These are phyloP conservation scores for Stentor roeselii DNA, from an alignment of 73 alveolate species.

Conservation along the genomic window DNA sequence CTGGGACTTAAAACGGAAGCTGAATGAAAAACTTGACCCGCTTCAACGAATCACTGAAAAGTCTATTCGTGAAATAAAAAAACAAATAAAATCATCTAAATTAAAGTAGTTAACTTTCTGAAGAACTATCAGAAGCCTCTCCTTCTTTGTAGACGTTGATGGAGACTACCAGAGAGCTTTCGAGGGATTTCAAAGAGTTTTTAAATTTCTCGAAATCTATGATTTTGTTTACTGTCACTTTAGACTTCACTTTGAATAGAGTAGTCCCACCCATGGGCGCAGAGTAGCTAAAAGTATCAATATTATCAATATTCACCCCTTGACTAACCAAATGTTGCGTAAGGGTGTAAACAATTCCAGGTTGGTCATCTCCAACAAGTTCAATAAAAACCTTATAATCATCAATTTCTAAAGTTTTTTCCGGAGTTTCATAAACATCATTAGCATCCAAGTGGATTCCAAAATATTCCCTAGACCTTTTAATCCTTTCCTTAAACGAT, in stretches of 20 bases:
- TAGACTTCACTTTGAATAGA: background rate
- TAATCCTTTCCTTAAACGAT: background rate
- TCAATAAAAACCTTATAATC: background rate
- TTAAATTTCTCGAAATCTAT: too few species aligned
- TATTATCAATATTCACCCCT: background rate
- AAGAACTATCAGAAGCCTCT: too few species aligned
- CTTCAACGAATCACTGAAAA: background rate
- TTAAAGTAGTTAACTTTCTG: too few species aligned
- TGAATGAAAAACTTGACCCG: background rate
- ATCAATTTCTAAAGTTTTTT: background rate
- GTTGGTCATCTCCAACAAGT: conserved; percentile 7
- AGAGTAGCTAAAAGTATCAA: background rate
- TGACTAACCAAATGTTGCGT: background rate
- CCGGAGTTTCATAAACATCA: background rate
- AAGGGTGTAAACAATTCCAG: conserved; percentile 24
- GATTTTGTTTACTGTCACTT: too few species aligned
- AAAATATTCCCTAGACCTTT: background rate
- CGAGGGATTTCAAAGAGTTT: too few species aligned
- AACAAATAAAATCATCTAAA: background rate
- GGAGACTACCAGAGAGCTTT: too few species aligned
- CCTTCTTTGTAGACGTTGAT: too few species aligned
- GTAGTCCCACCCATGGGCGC: conserved; percentile 26
- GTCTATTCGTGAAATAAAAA: background rate
- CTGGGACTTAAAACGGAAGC: conserved; percentile 12
- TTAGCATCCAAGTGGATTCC: background rate